Base-by-base conservation (phyloP, 768 basidiomycete species). In the Peribolospora kevripleyi region DNA sequence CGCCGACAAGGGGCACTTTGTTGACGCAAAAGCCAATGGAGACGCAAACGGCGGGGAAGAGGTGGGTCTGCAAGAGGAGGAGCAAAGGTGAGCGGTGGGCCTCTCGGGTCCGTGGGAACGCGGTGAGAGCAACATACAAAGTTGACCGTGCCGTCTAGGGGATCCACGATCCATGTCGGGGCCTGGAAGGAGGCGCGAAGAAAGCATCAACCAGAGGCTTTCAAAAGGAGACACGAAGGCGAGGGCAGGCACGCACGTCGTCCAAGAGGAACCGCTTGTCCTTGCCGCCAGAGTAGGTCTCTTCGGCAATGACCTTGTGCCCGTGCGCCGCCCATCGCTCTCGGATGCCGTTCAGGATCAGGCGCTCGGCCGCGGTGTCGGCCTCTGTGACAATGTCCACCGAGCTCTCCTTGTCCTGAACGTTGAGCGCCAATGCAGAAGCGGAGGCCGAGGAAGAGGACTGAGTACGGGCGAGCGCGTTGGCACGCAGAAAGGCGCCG, bases 141-240 rank as follows among this genome's bases (percentile, higher is more conserved):
- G 52, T 63, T 63, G 55, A 63, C 60, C 4, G 62, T 63, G 4
- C 55, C 55, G 37, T 63, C 62, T 3, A 63, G 53, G 5, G 62
- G 62, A 36, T 63, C 62, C 38, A 61, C 54, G 40, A 63, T 61
- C 62, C 62, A 63, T 1, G 62, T 63, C 38, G 59, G 58, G 13
- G 51, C 55, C 58, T 61, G 52, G 13, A 6, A 7, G 53, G 13
- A 11, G 9, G 37, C 3, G 13, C 4, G 1, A 36, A n/a, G 37
- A 13, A 25, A 14, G 9, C 1, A 38, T 42, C 10, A 7, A 36
- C 36, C 37, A 14, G 38, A 4, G 10, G 51, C 25, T 25, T 25
- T 25, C 25, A 25, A 25, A 25, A 25, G 25, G 25, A 25, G 51
- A 14, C 51, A 25, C 11, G 5, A n/a, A 42, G 13, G n/a, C 10